These are phyloP conservation scores for Scleromitrula shiraiana DNA, from an alignment of 2,329 filamentous ascomycete species.

Conservation along the genomic window DNA sequence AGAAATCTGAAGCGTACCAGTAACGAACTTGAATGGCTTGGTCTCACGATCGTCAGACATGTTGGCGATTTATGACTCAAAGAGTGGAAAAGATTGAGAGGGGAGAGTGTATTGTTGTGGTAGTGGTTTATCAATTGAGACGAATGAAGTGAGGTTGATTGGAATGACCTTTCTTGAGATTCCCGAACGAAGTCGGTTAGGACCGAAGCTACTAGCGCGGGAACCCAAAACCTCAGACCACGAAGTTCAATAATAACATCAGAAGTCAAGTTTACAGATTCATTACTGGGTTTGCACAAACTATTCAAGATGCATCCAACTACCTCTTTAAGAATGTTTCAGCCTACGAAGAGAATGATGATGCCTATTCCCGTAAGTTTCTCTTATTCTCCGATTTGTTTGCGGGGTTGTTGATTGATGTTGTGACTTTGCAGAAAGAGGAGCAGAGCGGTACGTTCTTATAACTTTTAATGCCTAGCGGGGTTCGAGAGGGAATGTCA, in stretches of 20 bases:
- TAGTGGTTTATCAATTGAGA: slow-evolving; percentile 29
- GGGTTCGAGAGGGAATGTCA: background rate
- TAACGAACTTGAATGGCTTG: slow-evolving; percentile 99
- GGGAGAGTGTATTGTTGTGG: slow-evolving; percentile 23
- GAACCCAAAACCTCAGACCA: slow-evolving; percentile 12
- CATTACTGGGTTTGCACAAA: slow-evolving; percentile 6
- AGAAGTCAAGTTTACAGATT: slow-evolving; percentile 8
- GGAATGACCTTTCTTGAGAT: slow-evolving; percentile 13
- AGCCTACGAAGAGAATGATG: slow-evolving; percentile 58
- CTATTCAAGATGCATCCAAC: slow-evolving; percentile 38
- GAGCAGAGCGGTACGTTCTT: slow-evolving; percentile 56
- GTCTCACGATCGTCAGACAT: slow-evolving; percentile 95
- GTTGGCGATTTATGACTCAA: slow-evolving; percentile 41
- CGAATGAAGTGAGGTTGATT: slow-evolving; percentile 22
- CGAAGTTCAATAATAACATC: slow-evolving; percentile 10
- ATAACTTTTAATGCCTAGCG: background rate
- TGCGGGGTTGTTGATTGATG: slow-evolving; percentile 8
- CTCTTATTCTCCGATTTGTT: background rate
- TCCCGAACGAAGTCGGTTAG: slow-evolving; percentile 30
- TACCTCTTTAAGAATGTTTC: slow-evolving; percentile 58
- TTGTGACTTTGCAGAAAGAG: slow-evolving; percentile 44
- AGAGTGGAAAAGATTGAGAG: slow-evolving; percentile 27
- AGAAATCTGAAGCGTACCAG: slow-evolving; percentile 56
- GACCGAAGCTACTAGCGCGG: slow-evolving; percentile 14
- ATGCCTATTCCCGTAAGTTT: slow-evolving; percentile 63